phyloP scores from a whole-genome alignment of 1,284 basidiomycete species.

The Sporisorium exsertum region DNA sequence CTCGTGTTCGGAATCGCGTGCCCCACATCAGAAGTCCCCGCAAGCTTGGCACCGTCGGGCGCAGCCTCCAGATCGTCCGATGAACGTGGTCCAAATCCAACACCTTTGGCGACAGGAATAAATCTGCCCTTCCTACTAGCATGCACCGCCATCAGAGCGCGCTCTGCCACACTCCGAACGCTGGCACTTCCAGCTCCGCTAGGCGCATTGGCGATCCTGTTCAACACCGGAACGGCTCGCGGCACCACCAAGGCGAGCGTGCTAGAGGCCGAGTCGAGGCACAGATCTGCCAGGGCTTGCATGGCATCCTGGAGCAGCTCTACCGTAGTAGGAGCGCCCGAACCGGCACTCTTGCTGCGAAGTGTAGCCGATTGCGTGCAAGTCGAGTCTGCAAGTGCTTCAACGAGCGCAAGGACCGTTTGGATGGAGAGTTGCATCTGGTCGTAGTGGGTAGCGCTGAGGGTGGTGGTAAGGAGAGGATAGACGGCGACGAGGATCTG shows the following conservation, averaged over 20 bases:
- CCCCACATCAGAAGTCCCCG: slow-evolving; percentile 12
- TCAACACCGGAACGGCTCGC: slow-evolving; percentile 24
- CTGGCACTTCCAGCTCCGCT: slow-evolving; percentile 21
- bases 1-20: slow-evolving; percentile 12
- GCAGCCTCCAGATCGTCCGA: slow-evolving; percentile 34
- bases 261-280: slow-evolving; percentile 29
- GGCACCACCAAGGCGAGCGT: slow-evolving; percentile 36
- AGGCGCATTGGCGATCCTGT: slow-evolving; percentile 20
- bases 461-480: slow-evolving; percentile 29
- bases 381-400: slow-evolving; percentile 45
- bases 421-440: slow-evolving; percentile 35
- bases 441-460: slow-evolving; percentile 44
- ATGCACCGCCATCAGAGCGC: slow-evolving; percentile 24
- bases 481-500: slow-evolving; percentile 38
- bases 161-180: slow-evolving; percentile 11
- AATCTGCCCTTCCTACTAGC: slow-evolving; percentile 39
- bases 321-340: slow-evolving; percentile 3
- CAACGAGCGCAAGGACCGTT: slow-evolving; percentile 38
- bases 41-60: slow-evolving; percentile 39
- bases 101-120: slow-evolving; percentile 38
- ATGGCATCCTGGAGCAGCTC: slow-evolving; percentile 21
- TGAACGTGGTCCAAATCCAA: slow-evolving; percentile 36
- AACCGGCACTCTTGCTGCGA: slow-evolving; percentile 15
- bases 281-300: slow-evolving; percentile 22
- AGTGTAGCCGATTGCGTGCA: slow-evolving; percentile 15